Percentiles rank a stretch among this genome's conserved stretches.
Conservation (phyloP, 2,329 filamentous ascomycete species). For the Paraconiothyrium brasiliense region DNA sequence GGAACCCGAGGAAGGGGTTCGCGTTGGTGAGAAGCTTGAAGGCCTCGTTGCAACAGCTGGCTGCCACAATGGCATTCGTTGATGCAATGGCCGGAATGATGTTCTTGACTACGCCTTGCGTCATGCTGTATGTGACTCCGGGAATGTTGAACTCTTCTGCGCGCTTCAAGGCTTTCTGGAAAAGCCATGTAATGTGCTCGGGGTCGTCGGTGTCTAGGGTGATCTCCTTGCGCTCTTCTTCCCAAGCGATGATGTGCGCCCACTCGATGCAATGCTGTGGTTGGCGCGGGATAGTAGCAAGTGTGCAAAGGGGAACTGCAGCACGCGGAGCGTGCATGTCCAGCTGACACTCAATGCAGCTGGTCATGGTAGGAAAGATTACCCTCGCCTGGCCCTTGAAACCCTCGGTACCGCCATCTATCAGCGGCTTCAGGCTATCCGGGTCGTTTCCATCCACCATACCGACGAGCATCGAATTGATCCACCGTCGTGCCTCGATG, state of each 20-base stretch:
- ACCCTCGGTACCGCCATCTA: conserved; percentile 96
- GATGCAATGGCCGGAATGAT: conserved; percentile 99
- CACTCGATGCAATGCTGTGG: conserved; percentile 99
- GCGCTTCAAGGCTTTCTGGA: conserved; percentile 80
- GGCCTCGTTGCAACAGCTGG: conserved; percentile 94
- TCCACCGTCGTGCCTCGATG: conserved; percentile 98
- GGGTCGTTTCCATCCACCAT: conserved; percentile 86
- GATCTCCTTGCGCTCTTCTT: conserved; percentile 74
- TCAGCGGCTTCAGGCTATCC: conserved; percentile 89
- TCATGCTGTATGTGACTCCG: conserved; percentile 93
- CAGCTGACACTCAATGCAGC: conserved; percentile 97
- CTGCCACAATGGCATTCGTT: conserved; percentile 96
- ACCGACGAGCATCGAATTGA: conserved; percentile 90
- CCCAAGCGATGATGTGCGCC: conserved; percentile 98
- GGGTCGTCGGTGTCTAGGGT: conserved; percentile 94
- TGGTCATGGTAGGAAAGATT: conserved; percentile 89
- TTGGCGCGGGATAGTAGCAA: conserved; percentile 94
- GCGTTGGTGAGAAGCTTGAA: conserved; percentile 89
- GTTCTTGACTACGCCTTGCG: conserved; percentile 98
- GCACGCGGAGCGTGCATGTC: conserved; percentile 98
- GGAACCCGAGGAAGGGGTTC: conserved; percentile 80
- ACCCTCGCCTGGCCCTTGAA: conserved; percentile 98
- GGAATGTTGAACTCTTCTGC: conserved; percentile 89
- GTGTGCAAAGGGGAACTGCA: conserved; percentile 95
- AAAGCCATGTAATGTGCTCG: conserved; percentile 97